phyloP scores from a whole-genome alignment of 768 basidiomycete genomes.

The Cubamyces lactineus region DNA sequence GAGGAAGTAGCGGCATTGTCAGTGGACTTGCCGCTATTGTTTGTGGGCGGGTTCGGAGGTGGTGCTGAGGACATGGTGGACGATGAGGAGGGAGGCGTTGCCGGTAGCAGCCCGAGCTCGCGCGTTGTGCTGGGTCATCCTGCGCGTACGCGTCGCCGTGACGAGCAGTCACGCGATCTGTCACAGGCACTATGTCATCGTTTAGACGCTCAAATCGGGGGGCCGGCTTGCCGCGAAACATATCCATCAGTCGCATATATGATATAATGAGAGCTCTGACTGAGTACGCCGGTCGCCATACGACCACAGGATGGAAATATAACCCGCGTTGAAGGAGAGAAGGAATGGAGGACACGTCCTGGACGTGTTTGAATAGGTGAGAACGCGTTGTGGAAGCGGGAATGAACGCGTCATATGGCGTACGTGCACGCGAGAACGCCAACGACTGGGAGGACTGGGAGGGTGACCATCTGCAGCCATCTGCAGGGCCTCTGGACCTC shows the following conservation, averaged over 20 bases:
- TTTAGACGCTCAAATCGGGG: neutral
- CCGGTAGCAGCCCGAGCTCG: neutral
- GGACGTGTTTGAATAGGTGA: neutral
- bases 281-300: neutral
- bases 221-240: too few relatives aligned
- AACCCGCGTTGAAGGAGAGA: neutral
- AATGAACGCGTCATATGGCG: constrained; percentile 17
- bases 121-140: constrained; percentile 12
- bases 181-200: constrained; percentile 3
- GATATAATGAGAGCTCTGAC: too few relatives aligned
- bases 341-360: neutral
- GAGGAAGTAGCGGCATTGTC: constrained; percentile 44
- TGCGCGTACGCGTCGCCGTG: constrained; percentile 28
- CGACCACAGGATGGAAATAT: neutral
- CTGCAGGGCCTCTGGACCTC: neutral
- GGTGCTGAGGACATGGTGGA: constrained; percentile 57
- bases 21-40: constrained; percentile 49
- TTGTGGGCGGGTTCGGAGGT: constrained; percentile 48
- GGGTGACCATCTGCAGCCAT: neutral
- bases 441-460: neutral
- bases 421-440: neutral
- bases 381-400: neutral
- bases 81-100: neutral
- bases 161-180: constrained; percentile 18
- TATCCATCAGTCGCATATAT: too few relatives aligned